A percentile compares a stretch with the other conserved stretches of the same genome.
Conservation (phyloP, 108 stramenopile species). For the Bacterosira constricta region DNA sequence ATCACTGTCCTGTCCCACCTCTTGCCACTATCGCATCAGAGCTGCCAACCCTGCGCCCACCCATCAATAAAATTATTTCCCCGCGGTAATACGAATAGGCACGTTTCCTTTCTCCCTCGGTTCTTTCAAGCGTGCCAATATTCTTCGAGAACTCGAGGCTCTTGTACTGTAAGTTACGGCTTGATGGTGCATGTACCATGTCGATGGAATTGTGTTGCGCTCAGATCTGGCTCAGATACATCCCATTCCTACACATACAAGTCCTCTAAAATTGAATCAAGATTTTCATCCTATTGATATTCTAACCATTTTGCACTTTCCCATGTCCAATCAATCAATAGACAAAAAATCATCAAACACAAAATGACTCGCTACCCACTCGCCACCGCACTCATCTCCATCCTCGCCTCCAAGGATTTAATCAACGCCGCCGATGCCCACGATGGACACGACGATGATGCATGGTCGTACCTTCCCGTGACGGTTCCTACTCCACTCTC, state of each 20-base stretch:
- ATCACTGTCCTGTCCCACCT: no score
- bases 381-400: conserved; percentile 10
- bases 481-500: conserved; percentile 19
- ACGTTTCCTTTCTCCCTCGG: conserved; percentile 22
- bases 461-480: conserved; percentile 20
- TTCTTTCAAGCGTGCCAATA: conserved; percentile 15
- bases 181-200: background rate
- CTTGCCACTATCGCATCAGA: no score
- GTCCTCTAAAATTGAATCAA: no score
- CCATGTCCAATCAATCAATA: background rate
- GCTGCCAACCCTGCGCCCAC: no score
- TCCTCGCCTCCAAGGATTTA: background rate
- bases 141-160: conserved; percentile 12
- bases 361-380: conserved; percentile 32
- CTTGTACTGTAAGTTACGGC: background rate
- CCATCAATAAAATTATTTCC: no score
- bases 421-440: background rate
- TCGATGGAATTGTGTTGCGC: no score
- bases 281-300: background rate
- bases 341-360: background rate
- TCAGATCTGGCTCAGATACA: no score
- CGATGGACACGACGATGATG: background rate
- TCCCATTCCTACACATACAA: no score
- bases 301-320: background rate
- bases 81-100: no score